Percentiles rank a stretch among this genome's conserved stretches.
Evolutionary conservation across 208 protist genomes (phyloP).

Genomic region (Plasmodiophora brassicae): DNA sequence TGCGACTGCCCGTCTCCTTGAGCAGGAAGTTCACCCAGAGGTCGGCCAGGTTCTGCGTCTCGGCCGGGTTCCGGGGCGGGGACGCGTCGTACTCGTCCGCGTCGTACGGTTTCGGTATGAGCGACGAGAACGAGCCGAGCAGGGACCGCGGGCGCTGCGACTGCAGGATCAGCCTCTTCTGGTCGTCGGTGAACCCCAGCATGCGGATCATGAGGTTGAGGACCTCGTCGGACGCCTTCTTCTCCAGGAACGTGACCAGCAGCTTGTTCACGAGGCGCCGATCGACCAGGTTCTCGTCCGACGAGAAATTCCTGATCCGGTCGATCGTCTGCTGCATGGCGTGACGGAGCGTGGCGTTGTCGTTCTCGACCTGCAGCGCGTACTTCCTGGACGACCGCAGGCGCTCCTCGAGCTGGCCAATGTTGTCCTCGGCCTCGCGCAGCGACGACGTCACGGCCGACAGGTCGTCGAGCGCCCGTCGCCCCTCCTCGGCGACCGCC

Average conservation of each 20-base stretch:
- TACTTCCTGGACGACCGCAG: conserved; percentile 8
- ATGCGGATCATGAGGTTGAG: conserved; percentile 14
- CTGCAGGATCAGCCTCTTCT: conserved; percentile 8
- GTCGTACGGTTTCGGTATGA: neutral
- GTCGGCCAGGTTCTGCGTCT: conserved; percentile 14
- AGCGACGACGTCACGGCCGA: neutral
- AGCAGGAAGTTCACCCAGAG: conserved; percentile 21
- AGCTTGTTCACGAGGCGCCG: conserved; percentile 29
- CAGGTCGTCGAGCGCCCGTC: neutral
- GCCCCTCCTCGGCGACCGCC: neutral
- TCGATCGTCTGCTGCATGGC: conserved; percentile 35
- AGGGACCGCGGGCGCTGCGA: neutral
- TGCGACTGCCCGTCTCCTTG: neutral
- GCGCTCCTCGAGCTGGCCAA: neutral
- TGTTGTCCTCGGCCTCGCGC: neutral
- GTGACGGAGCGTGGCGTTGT: conserved; percentile 22
- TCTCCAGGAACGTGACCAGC: conserved; percentile 18
- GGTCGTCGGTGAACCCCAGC: conserved; percentile 23
- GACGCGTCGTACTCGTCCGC: neutral
- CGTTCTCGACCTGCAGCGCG: neutral
- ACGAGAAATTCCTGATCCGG: conserved; percentile 20
- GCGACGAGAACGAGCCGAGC: neutral
- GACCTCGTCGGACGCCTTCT: conserved; percentile 13
- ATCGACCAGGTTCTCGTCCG: conserved; percentile 33
- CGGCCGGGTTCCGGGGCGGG: neutral